Evolutionary conservation across 2,329 filamentous ascomycete species (phyloP).

Genomic region (Diatrype stigma): DNA sequence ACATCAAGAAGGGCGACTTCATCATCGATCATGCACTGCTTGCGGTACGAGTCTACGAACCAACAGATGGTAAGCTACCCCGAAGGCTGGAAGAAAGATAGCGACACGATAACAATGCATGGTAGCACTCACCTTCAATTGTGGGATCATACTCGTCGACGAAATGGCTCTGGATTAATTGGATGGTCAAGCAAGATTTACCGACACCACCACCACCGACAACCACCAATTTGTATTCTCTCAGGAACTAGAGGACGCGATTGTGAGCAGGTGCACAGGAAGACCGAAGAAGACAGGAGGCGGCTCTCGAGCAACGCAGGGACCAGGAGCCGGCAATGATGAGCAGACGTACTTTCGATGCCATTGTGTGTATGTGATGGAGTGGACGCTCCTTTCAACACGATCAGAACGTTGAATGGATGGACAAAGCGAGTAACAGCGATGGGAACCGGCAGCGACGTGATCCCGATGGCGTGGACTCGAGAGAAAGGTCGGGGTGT

Average conservation of each 20-base stretch:
- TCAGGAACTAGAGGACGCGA: constrained; percentile 60
- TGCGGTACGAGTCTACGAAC: constrained; percentile 88
- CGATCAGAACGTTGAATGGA: constrained; percentile 2
- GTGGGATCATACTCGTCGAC: constrained; percentile 99
- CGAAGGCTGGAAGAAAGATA: constrained; percentile 3
- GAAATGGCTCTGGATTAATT: constrained; percentile 93
- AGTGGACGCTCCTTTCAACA: constrained; percentile 11
- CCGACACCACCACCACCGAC: constrained; percentile 97
- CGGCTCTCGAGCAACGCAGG: too few relatives aligned
- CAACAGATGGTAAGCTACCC: constrained; percentile 14
- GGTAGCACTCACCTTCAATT: constrained; percentile 79
- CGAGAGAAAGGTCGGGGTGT: too few relatives aligned
- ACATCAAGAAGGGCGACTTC: constrained; percentile 97
- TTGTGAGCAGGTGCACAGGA: constrained; percentile 13
- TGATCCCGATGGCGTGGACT: too few relatives aligned
- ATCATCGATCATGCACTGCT: constrained; percentile 98
- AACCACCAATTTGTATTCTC: constrained; percentile 95
- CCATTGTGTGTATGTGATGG: constrained; percentile 27
- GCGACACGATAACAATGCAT: not conserved
- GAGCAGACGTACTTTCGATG: constrained; percentile 32
- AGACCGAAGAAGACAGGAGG: not conserved
- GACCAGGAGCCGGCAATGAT: too few relatives aligned
- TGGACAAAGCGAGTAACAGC: constrained; percentile 1
- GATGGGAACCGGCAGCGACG: constrained; percentile 1
- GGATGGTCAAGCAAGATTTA: constrained; percentile 98